A percentile compares a stretch with the other conserved stretches of the same genome.
These are phyloP conservation scores for Haplosporangium gracile DNA, from an alignment of 192 early-diverging fungal species.

Conservation along the genomic window DNA sequence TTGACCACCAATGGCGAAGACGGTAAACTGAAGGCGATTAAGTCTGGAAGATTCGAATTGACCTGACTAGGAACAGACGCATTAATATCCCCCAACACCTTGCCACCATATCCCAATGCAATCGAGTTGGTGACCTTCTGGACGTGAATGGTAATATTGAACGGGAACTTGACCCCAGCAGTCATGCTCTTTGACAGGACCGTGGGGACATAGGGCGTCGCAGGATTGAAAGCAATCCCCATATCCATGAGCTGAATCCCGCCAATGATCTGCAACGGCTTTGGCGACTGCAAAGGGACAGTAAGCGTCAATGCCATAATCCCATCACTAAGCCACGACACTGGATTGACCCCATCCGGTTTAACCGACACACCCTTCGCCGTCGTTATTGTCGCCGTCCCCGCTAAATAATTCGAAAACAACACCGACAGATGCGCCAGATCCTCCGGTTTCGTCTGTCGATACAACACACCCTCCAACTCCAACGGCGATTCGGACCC, in stretches of 20 bases:
- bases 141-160: slow-evolving; percentile 65
- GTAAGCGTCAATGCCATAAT: slow-evolving; percentile 56
- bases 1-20: slow-evolving; percentile 56
- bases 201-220: slow-evolving; percentile 56
- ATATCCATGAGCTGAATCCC: slow-evolving; percentile 59
- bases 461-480: slow-evolving; percentile 1
- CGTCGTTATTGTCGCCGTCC: slow-evolving; percentile 50
- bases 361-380: slow-evolving; percentile 59
- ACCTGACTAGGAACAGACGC: slow-evolving; percentile 5
- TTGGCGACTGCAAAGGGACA: slow-evolving; percentile 53
- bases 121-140: slow-evolving; percentile 58
- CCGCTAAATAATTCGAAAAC: slow-evolving; percentile 62
- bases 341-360: slow-evolving; percentile 46
- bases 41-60: slow-evolving; percentile 51
- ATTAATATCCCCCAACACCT: slow-evolving; percentile 9
- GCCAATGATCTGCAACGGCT: slow-evolving; percentile 57
- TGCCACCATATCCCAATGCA: slow-evolving; percentile 33
- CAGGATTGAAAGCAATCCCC: slow-evolving; percentile 56
- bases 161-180: slow-evolving; percentile 65
- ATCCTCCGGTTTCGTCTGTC: neutral
- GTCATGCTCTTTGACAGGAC: slow-evolving; percentile 46
- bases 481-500: slow-evolving; percentile 4
- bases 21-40: slow-evolving; percentile 47
- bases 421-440: slow-evolving; percentile 17
- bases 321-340: slow-evolving; percentile 58